Conservation (phyloP, 1,284 basidiomycete genomes). For the Ceratobasidium sp. region DNA sequence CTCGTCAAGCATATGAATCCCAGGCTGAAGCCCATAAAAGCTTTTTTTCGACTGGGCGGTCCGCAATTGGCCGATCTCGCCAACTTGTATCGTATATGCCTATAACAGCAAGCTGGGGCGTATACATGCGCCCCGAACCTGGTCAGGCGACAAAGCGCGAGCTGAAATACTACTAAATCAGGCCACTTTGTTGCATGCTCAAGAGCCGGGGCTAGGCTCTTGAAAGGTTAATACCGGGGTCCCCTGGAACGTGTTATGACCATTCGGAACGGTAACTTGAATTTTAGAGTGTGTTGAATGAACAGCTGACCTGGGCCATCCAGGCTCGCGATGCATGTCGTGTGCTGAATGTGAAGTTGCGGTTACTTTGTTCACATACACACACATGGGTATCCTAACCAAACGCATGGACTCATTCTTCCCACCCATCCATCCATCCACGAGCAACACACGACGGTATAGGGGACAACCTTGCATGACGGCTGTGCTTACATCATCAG, state of each 20-base stretch:
- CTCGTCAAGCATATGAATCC: neutral
- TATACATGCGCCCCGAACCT: neutral
- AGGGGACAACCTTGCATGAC: neutral
- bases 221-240: neutral
- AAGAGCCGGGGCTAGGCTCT: neutral
- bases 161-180: slow-evolving; percentile 16
- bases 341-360: slow-evolving; percentile 6
- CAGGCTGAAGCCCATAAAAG: slow-evolving; percentile 9
- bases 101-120: neutral
- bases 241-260: slow-evolving; percentile 35
- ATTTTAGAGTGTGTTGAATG: slow-evolving; percentile 27
- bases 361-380: neutral
- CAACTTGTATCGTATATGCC: neutral
- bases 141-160: slow-evolving; percentile 7
- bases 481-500: slow-evolving; percentile 17
- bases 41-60: slow-evolving; percentile 3
- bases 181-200: neutral
- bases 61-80: slow-evolving; percentile 12
- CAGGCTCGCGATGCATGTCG: slow-evolving; percentile 4
- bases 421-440: slow-evolving; percentile 16
- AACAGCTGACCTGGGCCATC: slow-evolving; percentile 15
- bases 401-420: neutral
- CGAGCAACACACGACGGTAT: neutral
- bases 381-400: neutral
- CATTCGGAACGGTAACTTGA: slow-evolving; percentile 14